These are phyloP conservation scores for Fusarium coffeatum DNA, from an alignment of 2,329 filamentous ascomycete species.

Conservation along the genomic window DNA sequence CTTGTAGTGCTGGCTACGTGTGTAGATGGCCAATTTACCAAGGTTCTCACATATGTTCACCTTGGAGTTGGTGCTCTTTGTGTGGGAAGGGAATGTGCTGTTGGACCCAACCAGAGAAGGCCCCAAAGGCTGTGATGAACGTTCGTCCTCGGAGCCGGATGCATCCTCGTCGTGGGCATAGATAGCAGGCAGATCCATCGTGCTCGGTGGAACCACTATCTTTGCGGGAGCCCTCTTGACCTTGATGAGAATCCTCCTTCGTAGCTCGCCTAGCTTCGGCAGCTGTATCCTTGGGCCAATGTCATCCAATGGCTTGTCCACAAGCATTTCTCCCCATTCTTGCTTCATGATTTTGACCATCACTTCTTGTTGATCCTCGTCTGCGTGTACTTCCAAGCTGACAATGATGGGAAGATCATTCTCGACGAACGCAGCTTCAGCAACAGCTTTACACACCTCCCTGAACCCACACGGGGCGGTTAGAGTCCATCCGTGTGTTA, in stretches of 20 bases:
- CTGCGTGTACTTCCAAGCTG: slow-evolving; percentile 90
- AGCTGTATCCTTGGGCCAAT: slow-evolving; percentile 67
- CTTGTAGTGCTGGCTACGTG: slow-evolving; percentile 84
- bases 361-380: slow-evolving; percentile 82
- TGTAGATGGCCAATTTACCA: slow-evolving; percentile 84
- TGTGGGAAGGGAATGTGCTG: slow-evolving; percentile 25
- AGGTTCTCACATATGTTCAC: slow-evolving; percentile 75
- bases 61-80: slow-evolving; percentile 63
- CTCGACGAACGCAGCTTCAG: slow-evolving; percentile 79
- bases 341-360: slow-evolving; percentile 97
- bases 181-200: slow-evolving; percentile 49
- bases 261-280: slow-evolving; percentile 77
- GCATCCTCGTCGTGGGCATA: slow-evolving; percentile 53
- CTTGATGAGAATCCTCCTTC: slow-evolving; percentile 85
- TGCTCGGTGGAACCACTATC: slow-evolving; percentile 48
- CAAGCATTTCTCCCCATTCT: slow-evolving; percentile 80
- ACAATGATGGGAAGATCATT: slow-evolving; percentile 88
- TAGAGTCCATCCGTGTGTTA: slow-evolving; percentile 85
- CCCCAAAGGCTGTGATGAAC: slow-evolving; percentile 24
- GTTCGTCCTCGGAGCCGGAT: slow-evolving; percentile 60
- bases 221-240: slow-evolving; percentile 70
- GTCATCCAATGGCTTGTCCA: slow-evolving; percentile 68
- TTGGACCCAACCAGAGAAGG: slow-evolving; percentile 26
- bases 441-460: slow-evolving; percentile 84
- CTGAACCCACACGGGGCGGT: slow-evolving; percentile 89